Evolutionary conservation across 2,329 filamentous ascomycete genomes (phyloP), one percentile per base, ranked within the genome.

Genomic region (Cladosporium sp.): DNA sequence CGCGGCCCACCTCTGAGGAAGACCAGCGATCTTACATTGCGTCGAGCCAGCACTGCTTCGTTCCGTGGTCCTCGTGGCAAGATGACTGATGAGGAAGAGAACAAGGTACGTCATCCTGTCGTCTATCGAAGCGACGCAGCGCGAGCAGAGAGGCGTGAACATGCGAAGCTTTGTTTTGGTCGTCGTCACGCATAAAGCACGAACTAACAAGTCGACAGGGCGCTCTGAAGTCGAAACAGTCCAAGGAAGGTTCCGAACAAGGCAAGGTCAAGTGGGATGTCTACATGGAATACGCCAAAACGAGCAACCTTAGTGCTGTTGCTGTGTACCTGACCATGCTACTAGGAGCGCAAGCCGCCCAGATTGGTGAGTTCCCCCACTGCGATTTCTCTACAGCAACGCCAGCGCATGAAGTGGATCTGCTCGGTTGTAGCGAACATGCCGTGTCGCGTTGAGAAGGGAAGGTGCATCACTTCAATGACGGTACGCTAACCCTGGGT

Each of bases 211-310:
- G 8, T 8, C 26, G 66, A 8, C n/a, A 46, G 40, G 70, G 70
- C 46, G 70, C 68, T 12, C 52, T 89, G 73, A 94, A 92, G 80
- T 93, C 91, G 53, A 92, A 89, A 75, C 93, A 97, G 78, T 85
- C 84, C 65, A 96, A 97, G 79, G 95, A 99, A 78, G 90, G 90
- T 70, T 86, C 88, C 2, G 93, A 99, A 78, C 93, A 99, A 80
- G 95, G 95, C 74, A 97, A 98, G 77, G 95, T 99, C 72, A 98
- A 97, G 79, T 98, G 95, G 93, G 86, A 89, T 69, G 94, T 99
- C 31, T 99, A 99, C 75, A 83, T 84, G 21, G 93, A 97, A 79
- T 99, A 99, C 74, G 96, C 95, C 65, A 97, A 92, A 80, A 92
- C 92, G 66, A 97, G 92, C 82, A 97, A 98, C 77, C 79, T 97